Evolutionary conservation across 345 rosid species (phyloP).

Genomic region (Lepidium sativum): DNA sequence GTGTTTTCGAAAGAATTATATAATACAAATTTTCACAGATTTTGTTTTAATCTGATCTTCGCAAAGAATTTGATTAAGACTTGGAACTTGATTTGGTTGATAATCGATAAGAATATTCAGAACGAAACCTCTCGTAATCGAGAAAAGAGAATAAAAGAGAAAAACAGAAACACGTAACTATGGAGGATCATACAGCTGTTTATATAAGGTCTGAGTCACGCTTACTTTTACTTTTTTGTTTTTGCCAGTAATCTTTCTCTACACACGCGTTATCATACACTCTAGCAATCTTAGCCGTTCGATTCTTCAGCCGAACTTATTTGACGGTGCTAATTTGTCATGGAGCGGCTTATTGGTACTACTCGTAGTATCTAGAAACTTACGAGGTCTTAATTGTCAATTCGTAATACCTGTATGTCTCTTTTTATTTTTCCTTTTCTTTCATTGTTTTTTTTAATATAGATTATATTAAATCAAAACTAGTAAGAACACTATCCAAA

Average conservation of each 20-base stretch:
- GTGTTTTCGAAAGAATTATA: background rate
- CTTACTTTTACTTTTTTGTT: background rate
- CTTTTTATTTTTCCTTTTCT: no score
- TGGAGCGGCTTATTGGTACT: background rate
- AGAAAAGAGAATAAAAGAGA: background rate
- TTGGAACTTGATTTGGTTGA: background rate
- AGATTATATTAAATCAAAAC: no score
- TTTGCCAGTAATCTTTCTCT: background rate
- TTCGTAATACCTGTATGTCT: no score
- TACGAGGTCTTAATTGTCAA: background rate
- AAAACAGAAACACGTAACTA: slow-evolving; percentile 19
- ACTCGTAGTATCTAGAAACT: background rate
- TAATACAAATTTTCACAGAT: background rate
- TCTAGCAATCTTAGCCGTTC: background rate
- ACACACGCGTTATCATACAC: background rate
- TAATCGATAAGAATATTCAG: slow-evolving; percentile 3
- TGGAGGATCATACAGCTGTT: slow-evolving; percentile 12
- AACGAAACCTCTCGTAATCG: slow-evolving; percentile 1
- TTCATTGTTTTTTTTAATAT: no score
- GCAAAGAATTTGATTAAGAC: background rate
- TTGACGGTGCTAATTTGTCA: background rate
- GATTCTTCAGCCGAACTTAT: background rate
- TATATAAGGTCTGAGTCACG: slow-evolving; percentile 1
- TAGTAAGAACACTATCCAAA: no score
- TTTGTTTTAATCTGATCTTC: background rate